phyloP scores from a whole-genome alignment of 2,329 filamentous ascomycete species.

The Fonsecaea nubica region DNA sequence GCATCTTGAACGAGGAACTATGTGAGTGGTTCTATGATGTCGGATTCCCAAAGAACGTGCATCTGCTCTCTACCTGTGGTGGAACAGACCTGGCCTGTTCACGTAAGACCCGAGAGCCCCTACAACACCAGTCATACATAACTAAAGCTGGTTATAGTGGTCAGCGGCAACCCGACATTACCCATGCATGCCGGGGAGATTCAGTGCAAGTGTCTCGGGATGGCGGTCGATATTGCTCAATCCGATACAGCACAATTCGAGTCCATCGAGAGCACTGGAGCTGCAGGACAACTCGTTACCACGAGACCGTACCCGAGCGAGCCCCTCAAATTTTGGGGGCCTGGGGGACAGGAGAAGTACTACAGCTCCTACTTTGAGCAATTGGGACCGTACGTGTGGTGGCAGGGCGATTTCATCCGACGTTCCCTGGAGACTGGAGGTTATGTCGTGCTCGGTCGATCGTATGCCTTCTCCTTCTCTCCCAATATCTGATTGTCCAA shows the following conservation, averaged over 20 bases:
- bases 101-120: not conserved
- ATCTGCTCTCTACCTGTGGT: not conserved
- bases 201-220: constrained; percentile 60
- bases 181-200: constrained; percentile 68
- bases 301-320: not conserved
- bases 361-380: constrained; percentile 2
- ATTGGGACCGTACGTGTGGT: constrained; percentile 44
- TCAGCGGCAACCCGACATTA: constrained; percentile 67
- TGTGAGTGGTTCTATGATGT: constrained; percentile 9
- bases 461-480: not conserved
- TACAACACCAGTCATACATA: not conserved
- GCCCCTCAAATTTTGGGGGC: constrained; percentile 3
- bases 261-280: not conserved
- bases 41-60: not conserved
- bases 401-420: constrained; percentile 68
- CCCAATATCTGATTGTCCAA: not conserved
- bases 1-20: not conserved
- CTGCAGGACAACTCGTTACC: constrained; percentile 7
- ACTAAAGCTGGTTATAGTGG: constrained; percentile 28
- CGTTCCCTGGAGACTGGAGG: constrained; percentile 14
- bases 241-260: not conserved
- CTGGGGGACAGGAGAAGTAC: not conserved
- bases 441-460: constrained; percentile 22
- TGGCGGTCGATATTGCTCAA: constrained; percentile 18
- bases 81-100: constrained; percentile 12